Conservation (phyloP, 2,329 filamentous ascomycete genomes). For the Tolypocladium ophioglossoides region DNA sequence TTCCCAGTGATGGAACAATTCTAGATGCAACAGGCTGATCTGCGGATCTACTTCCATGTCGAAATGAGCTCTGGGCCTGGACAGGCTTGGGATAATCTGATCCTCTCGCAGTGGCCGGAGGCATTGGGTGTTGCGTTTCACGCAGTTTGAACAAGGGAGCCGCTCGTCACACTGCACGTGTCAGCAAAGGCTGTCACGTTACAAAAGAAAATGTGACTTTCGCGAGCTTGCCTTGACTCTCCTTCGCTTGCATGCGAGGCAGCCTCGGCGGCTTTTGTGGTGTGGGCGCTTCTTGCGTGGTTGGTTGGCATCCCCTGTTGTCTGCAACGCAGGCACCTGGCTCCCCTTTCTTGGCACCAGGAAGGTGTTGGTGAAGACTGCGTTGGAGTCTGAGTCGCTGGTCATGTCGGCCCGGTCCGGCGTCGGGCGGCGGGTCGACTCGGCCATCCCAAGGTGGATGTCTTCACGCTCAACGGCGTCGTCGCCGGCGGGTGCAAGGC, state of each 20-base stretch:
- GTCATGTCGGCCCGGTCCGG: too few species aligned
- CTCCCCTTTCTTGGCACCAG: not conserved
- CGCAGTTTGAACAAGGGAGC: slow-evolving; percentile 15
- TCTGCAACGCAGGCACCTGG: not conserved
- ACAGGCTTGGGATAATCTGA: not conserved
- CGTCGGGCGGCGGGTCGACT: too few species aligned
- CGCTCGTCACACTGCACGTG: slow-evolving; percentile 16
- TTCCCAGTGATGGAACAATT: slow-evolving; percentile 20
- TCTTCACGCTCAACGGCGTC: too few species aligned
- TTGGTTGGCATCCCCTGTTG: not conserved
- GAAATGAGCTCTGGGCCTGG: slow-evolving; percentile 1
- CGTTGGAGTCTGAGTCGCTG: not conserved
- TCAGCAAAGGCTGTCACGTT: too few species aligned
- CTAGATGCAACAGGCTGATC: slow-evolving; percentile 19
- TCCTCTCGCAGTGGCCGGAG: slow-evolving; percentile 1
- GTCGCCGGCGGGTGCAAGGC: too few species aligned
- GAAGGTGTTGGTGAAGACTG: not conserved
- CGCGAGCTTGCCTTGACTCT: slow-evolving; percentile 16
- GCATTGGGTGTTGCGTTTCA: slow-evolving; percentile 13
- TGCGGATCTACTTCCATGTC: not conserved
- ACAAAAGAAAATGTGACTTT: too few species aligned
- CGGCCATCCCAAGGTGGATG: too few species aligned
- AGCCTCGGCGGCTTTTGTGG: slow-evolving; percentile 17
- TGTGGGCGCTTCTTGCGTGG: slow-evolving; percentile 13
- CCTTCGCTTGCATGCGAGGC: slow-evolving; percentile 14